These are phyloP conservation scores for Cryphonectria japonica DNA, from an alignment of 2,329 filamentous ascomycete genomes.

Conservation along the genomic window DNA sequence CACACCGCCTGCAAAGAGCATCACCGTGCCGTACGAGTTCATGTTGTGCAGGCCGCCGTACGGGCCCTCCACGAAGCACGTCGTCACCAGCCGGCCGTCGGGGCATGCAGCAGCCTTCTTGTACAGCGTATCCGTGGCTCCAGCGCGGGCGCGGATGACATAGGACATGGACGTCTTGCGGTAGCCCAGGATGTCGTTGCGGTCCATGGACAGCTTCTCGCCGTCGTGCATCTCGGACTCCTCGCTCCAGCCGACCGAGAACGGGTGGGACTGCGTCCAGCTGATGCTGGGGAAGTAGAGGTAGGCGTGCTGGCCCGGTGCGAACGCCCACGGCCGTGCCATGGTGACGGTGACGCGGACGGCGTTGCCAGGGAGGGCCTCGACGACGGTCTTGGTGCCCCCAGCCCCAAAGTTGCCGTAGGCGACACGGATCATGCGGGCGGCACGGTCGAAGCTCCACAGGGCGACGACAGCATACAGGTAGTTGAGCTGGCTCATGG, in stretches of 20 bases:
- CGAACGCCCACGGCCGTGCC: constrained; percentile 76
- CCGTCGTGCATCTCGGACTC: constrained; percentile 56
- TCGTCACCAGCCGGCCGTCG: constrained; percentile 64
- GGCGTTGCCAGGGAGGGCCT: constrained; percentile 77
- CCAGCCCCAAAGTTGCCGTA: constrained; percentile 70
- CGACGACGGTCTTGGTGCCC: constrained; percentile 70
- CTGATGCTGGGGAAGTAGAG: constrained; percentile 76
- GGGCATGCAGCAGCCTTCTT: constrained; percentile 66
- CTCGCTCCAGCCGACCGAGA: constrained; percentile 78
- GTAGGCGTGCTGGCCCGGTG: constrained; percentile 78
- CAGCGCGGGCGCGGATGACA: constrained; percentile 73
- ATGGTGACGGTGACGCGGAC: constrained; percentile 74
- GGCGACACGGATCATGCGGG: constrained; percentile 62
- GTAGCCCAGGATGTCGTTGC: constrained; percentile 61
- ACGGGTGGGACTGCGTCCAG: constrained; percentile 76
- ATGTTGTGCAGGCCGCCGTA: constrained; percentile 75
- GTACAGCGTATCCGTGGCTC: constrained; percentile 73
- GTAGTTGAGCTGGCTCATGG: constrained; percentile 60
- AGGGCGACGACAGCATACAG: constrained; percentile 65
- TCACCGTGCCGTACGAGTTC: constrained; percentile 75
- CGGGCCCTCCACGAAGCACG: constrained; percentile 73
- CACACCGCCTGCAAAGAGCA: constrained; percentile 80
- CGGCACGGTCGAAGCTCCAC: constrained; percentile 67
- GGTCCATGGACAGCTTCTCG: constrained; percentile 63
- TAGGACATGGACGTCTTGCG: constrained; percentile 71